Conservation (phyloP, 371 early-diverging fungal species). For the Lichtheimia corymbifera region DNA sequence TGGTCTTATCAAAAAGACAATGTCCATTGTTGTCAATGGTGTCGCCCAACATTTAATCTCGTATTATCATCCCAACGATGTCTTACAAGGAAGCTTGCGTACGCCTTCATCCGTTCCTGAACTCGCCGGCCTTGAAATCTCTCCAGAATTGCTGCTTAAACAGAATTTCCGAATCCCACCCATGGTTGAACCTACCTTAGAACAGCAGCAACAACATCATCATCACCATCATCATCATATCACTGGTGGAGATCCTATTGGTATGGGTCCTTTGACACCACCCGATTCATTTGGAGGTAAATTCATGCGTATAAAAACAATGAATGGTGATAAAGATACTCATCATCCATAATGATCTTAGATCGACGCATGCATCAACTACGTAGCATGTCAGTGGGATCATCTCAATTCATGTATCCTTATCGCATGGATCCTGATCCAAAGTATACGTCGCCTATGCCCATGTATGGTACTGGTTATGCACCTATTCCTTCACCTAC, state of each 20-base stretch:
- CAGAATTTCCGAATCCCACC: slow-evolving; percentile 67
- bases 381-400: slow-evolving; percentile 49
- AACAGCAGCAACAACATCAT: slow-evolving; percentile 14
- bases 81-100: slow-evolving; percentile 55
- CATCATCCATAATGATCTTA: not conserved
- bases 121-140: slow-evolving; percentile 58
- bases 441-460: slow-evolving; percentile 9
- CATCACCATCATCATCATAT: not conserved
- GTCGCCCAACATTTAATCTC: slow-evolving; percentile 83
- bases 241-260: slow-evolving; percentile 13
- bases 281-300: slow-evolving; percentile 25
- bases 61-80: slow-evolving; percentile 81
- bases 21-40: slow-evolving; percentile 81
- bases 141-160: slow-evolving; percentile 58
- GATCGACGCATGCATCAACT: slow-evolving; percentile 22
- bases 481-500: slow-evolving; percentile 37
- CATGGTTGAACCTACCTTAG: slow-evolving; percentile 45
- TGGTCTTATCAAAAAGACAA: slow-evolving; percentile 87
- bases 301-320: not conserved
- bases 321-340: not conserved
- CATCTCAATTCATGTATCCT: slow-evolving; percentile 18
- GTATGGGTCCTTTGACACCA: slow-evolving; percentile 17
- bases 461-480: slow-evolving; percentile 25
- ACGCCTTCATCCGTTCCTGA: slow-evolving; percentile 64
- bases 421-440: slow-evolving; percentile 28